Conservation (phyloP, 306 rosid species). For the Luffa acutangula region DNA sequence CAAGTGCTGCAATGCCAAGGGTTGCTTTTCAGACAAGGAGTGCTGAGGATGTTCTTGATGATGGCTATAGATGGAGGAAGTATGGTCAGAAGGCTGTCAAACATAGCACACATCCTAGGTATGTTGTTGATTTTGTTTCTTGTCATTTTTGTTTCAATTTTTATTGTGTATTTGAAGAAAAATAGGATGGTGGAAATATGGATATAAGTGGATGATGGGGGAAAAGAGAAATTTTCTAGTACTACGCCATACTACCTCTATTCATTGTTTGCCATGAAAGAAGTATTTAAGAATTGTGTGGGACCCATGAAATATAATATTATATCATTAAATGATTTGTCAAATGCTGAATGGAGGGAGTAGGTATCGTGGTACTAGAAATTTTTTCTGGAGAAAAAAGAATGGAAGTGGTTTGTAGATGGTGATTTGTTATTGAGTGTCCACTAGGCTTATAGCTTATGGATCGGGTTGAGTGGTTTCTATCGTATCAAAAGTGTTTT, state of each 20-base stretch:
- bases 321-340: too few relatives aligned
- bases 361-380: too few relatives aligned
- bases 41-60: conserved; percentile 10
- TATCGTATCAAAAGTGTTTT: neutral
- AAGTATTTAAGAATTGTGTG: too few relatives aligned
- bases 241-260: too few relatives aligned
- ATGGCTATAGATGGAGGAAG: conserved; percentile 8
- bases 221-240: too few relatives aligned
- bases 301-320: too few relatives aligned
- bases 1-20: neutral
- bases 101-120: neutral
- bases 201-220: neutral
- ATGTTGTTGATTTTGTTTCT: neutral
- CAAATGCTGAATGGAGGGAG: too few relatives aligned
- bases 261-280: too few relatives aligned
- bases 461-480: neutral
- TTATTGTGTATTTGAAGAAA: neutral
- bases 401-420: neutral
- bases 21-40: conserved; percentile 5
- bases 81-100: conserved; percentile 9
- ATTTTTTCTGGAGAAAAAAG: too few relatives aligned
- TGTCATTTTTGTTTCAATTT: neutral
- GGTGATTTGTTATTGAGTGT: neutral
- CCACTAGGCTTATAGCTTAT: neutral
- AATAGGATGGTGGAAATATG: neutral